Conservation (phyloP, 495 filamentous ascomycete genomes). For the Podospora sp. region DNA sequence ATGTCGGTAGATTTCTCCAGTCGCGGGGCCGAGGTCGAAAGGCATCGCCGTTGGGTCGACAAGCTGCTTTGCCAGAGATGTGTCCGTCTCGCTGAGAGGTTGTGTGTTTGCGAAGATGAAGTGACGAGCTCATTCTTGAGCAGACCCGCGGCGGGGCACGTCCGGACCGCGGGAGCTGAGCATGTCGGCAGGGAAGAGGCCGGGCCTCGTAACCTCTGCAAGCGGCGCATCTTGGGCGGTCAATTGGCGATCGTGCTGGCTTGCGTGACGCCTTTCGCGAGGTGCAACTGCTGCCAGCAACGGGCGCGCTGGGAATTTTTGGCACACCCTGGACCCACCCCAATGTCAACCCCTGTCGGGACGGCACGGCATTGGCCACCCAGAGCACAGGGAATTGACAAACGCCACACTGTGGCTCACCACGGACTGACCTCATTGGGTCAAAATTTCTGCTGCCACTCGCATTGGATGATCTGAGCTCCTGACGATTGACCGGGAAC, state of each 20-base stretch:
- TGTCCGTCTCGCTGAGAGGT: conserved; percentile 12
- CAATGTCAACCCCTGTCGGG: not conserved
- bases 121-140: conserved; percentile 11
- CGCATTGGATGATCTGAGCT: conserved; percentile 33
- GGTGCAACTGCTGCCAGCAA: not conserved
- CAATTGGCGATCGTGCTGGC: conserved; percentile 14
- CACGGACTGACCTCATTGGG: not conserved
- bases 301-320: conserved; percentile 17
- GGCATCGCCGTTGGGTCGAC: conserved; percentile 27
- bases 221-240: conserved; percentile 32
- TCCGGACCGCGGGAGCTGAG: conserved; percentile 26
- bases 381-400: not conserved
- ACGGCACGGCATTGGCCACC: conserved; percentile 7
- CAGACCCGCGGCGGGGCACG: conserved; percentile 19
- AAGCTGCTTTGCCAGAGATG: conserved; percentile 20
- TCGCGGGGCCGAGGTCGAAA: conserved; percentile 18
- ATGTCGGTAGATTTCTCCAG: not conserved
- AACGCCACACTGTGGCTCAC: conserved; percentile 11
- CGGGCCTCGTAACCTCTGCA: conserved; percentile 33
- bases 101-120: conserved; percentile 6
- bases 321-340: conserved; percentile 6
- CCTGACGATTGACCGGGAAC: conserved; percentile 7
- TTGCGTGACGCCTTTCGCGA: conserved; percentile 5
- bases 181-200: conserved; percentile 28
- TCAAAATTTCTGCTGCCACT: conserved; percentile 31